These are phyloP conservation scores for Backusella macrospora DNA, from an alignment of 192 early-diverging fungal genomes.

Conservation along the genomic window DNA sequence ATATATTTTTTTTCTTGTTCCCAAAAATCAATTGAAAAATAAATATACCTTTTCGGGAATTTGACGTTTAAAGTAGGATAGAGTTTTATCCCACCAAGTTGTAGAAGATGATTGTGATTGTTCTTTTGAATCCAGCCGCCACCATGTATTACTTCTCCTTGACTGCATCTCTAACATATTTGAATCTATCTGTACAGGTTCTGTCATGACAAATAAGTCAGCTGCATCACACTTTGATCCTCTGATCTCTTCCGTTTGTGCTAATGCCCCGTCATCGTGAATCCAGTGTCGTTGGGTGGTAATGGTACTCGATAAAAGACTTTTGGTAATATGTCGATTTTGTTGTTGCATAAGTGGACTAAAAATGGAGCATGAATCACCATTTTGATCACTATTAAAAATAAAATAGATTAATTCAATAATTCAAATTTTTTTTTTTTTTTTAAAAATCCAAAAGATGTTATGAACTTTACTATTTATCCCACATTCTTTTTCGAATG, in stretches of 20 bases:
- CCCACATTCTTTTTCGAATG: slow-evolving; percentile 16
- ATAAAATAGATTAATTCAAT: background rate
- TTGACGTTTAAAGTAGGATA: slow-evolving; percentile 5
- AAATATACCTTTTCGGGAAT: slow-evolving; percentile 12
- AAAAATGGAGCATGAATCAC: slow-evolving; percentile 4
- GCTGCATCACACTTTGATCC: slow-evolving; percentile 17
- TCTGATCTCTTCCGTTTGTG: slow-evolving; percentile 8
- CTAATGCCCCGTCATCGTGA: slow-evolving; percentile 11
- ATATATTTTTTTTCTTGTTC: background rate
- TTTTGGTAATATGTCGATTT: background rate
- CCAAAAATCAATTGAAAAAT: too few relatives aligned
- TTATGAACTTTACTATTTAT: slow-evolving; percentile 10
- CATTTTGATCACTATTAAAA: slow-evolving; percentile 15
- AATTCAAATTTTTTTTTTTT: too few relatives aligned
- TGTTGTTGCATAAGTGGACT: slow-evolving; percentile 1
- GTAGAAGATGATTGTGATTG: background rate
- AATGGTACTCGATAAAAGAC: background rate
- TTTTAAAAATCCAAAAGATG: background rate
- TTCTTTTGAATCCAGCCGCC: slow-evolving; percentile 1
- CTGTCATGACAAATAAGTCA: slow-evolving; percentile 19
- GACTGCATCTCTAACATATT: background rate
- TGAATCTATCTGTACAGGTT: background rate
- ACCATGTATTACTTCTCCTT: background rate
- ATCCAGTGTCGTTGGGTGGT: background rate
- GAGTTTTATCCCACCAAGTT: slow-evolving; percentile 4